These are phyloP conservation scores for Helianthus tuberosus DNA, from an alignment of 129 eudicot genomes.

Conservation along the genomic window DNA sequence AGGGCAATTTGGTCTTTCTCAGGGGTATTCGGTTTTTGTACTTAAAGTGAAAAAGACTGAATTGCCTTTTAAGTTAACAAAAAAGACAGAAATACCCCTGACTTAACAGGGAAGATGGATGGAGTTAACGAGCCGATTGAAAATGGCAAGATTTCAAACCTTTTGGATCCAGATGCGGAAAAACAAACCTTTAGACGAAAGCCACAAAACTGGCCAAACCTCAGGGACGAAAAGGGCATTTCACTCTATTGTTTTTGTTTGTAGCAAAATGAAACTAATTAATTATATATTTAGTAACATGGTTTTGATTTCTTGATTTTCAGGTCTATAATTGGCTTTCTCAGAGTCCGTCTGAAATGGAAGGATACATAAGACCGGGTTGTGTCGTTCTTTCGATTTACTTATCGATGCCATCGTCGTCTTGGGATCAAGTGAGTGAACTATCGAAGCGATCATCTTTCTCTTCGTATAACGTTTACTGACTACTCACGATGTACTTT, in stretches of 20 bases:
- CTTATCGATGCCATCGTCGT: slow-evolving; percentile 69
- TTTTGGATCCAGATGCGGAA: too few species aligned
- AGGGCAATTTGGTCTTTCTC: too few species aligned
- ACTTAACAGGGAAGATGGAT: too few species aligned
- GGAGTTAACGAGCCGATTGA: too few species aligned
- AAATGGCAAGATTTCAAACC: too few species aligned
- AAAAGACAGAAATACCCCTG: too few species aligned
- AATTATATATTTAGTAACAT: background rate
- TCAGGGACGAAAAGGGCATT: too few species aligned
- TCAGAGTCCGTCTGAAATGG: slow-evolving; percentile 90
- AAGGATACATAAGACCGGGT: slow-evolving; percentile 96
- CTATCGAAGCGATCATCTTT: background rate
- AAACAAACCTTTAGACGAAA: too few species aligned
- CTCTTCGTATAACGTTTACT: slow-evolving; percentile 19
- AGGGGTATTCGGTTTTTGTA: too few species aligned
- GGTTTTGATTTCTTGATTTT: slow-evolving; percentile 14
- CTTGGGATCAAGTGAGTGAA: slow-evolving; percentile 80
- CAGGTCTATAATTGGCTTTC: slow-evolving; percentile 89
- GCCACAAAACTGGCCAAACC: too few species aligned
- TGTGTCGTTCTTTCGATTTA: slow-evolving; percentile 82
- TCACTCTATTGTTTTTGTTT: background rate
- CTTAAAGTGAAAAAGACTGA: too few species aligned
- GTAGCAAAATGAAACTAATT: slow-evolving; percentile 3
- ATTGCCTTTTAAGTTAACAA: too few species aligned
- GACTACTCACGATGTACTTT: slow-evolving; percentile 30